phyloP scores from a whole-genome alignment of 2,329 filamentous ascomycete species.

The Beauveria sp. region DNA sequence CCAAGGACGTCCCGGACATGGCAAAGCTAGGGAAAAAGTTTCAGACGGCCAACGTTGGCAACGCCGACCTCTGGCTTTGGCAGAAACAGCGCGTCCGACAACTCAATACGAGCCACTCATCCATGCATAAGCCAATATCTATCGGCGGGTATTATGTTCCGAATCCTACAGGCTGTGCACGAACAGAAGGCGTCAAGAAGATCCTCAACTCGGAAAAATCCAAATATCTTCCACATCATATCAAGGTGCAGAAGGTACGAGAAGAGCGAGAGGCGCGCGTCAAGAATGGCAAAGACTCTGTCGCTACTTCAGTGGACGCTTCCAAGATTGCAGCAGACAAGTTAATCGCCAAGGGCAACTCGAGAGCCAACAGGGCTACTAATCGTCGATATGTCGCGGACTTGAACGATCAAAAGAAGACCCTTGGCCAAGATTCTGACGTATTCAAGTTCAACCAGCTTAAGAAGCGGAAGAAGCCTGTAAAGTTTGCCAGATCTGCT shows the following conservation, averaged over 20 bases:
- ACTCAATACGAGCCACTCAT: conserved; percentile 37
- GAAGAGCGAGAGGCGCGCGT: conserved; percentile 82
- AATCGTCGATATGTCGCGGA: conserved; percentile 92
- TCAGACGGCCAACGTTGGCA: conserved; percentile 34
- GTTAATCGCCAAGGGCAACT: conserved; percentile 77
- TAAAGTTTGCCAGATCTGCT: conserved; percentile 93
- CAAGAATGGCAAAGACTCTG: conserved; percentile 59
- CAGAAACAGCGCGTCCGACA: conserved; percentile 47
- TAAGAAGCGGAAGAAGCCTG: conserved; percentile 98
- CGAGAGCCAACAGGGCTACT: conserved; percentile 87
- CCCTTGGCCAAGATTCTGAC: conserved; percentile 74
- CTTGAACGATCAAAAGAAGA: conserved; percentile 90
- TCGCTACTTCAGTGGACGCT: conserved; percentile 58
- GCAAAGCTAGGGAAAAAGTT: conserved; percentile 43
- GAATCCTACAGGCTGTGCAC: conserved; percentile 75
- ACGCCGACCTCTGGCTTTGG: conserved; percentile 51
- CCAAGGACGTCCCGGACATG: conserved; percentile 41
- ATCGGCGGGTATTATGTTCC: conserved; percentile 72
- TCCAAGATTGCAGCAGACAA: conserved; percentile 72
- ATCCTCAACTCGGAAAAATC: conserved; percentile 97
- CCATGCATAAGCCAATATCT: conserved; percentile 26
- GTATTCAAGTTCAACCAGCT: conserved; percentile 97
- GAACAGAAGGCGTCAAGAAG: conserved; percentile 90
- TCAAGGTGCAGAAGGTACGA: conserved; percentile 86
- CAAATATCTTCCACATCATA: conserved; percentile 94